Base-by-base conservation (phyloP, 306 rosid species). In the Quercus bicolor region DNA sequence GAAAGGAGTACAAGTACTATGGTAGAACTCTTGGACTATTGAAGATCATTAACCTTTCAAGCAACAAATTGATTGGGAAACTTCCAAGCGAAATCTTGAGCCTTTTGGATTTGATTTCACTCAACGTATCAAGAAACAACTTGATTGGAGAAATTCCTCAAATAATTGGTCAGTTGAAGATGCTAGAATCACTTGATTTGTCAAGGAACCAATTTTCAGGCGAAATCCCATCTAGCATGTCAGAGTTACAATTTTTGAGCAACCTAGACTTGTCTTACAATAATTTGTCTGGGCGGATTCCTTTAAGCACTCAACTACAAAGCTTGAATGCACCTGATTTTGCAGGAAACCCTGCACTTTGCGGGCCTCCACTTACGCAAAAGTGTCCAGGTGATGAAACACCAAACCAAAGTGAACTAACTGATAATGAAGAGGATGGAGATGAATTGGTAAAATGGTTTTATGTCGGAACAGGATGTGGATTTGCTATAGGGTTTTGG, bases 401-500 rank as follows among this genome's bases (percentile, higher is more conserved):
- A 45, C 14, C 4, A 45, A 45, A 11, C 15, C 52, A 11, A 45
- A 45, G 52, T 4, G 1, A 45, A 11, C 4, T 14, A 2, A 45
- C 4, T 31, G 34, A 4, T 31, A 31, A 31, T 31, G 34, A 31
- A 31, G 34, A 31, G 34, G 26, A 16, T 74, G 65, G 0, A 83
- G 48, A 40, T 40, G 48, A 40, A 40, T 40, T 40, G 10, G 8
- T 1, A 9, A 40, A 28, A 29, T 64, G 85, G 14, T 80, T 83
- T 24, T 80, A 70, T 48, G 15, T 77, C 6, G 77, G 81, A 48
- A 6, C 74, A 6, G 86, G 19, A 45, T 7, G 79, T 28, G 85
- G 85, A 62, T 83, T 79, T 26, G 21, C 61, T 55, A 21, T 77
- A 6, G 89, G 78, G 20, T 86, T 80, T 18, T 79, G 85, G 81